Evolutionary conservation across 495 filamentous ascomycete species (phyloP), one percentile per base, ranked within the genome.

Genomic region (Rhypophila decipiens): DNA sequence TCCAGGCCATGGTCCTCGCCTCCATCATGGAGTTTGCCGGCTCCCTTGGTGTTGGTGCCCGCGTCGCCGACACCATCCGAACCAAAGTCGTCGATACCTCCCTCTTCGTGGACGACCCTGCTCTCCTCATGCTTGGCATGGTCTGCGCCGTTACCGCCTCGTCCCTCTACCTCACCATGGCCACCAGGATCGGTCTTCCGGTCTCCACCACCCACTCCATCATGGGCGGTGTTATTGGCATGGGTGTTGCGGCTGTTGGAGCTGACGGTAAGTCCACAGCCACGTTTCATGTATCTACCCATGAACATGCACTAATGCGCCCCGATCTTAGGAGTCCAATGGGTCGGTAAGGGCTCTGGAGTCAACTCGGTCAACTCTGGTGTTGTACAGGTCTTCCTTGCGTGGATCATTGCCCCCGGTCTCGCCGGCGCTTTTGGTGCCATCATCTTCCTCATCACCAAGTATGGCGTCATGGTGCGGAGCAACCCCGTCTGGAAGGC

Each of bases 21-120:
- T 73, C 77, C 23, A 66, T 84, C 47, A 80, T 85, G 66, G 85
- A 88, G 62, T 79, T 86, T 43, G 61, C 72, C n/a, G 84, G 84
- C 39, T 73, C 82, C 7, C 62, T 87, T 12, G 74, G 74, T 24
- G 73, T 86, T n/a, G 81, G 83, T 27, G 64, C 73, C 13, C 77
- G 79, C 23, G 78, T 81, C 9, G 78, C 83, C 29, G 72, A 75
- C 50, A 86, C 84, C 17, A 86, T 86, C 68, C 76, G 78, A 44
- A 79, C 72, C 55, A 79, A 77, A 17, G 80, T 87, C 57, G 77
- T 87, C 58, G 53, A 55, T 44, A 72, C 73, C 44, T 46, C 69
- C 0, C 53, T 64, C 9, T 86, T 84, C 56, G 44, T 62, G 0
- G 65, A 69, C 0, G 65, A 77, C 39, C 72, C 82, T 0, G 71